phyloP scores from a whole-genome alignment of 2,329 filamentous ascomycete species.

The Phyllosticta citriasiana region DNA sequence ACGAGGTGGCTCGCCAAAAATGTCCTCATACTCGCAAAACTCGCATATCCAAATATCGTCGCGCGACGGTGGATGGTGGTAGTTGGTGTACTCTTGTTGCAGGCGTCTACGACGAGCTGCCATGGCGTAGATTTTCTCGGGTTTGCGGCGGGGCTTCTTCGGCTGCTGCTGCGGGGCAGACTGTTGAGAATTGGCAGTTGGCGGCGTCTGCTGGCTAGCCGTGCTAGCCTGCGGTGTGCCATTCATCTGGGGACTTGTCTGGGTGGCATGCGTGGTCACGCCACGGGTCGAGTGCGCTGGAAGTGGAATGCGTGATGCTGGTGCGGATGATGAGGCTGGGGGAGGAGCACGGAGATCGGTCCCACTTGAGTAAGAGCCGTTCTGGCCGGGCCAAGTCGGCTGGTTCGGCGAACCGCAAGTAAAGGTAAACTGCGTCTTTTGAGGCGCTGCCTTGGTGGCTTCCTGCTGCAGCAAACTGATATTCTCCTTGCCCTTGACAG shows the following conservation, averaged over 20 bases:
- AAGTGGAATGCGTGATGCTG: conserved; percentile 11
- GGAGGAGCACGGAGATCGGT: conserved; percentile 21
- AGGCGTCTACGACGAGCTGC: conserved; percentile 71
- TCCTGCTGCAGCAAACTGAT: conserved; percentile 68
- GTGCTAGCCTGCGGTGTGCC: conserved; percentile 22
- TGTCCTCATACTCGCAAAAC: conserved; percentile 95
- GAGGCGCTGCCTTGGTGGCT: conserved; percentile 50
- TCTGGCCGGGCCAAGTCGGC: conserved; percentile 62
- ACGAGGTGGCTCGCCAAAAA: conserved; percentile 78
- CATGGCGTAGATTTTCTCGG: conserved; percentile 59
- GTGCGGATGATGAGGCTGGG: conserved; percentile 12
- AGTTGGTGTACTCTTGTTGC: conserved; percentile 67
- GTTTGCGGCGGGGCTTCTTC: conserved; percentile 53
- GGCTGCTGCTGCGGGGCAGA: conserved; percentile 29
- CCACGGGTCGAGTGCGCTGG: conserved; percentile 14
- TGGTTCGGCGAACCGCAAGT: conserved; percentile 81
- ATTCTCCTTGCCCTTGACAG: conserved; percentile 59
- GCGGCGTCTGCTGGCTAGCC: conserved; percentile 21
- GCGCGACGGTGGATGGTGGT: conserved; percentile 56
- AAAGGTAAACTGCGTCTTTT: conserved; percentile 89
- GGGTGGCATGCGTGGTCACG: conserved; percentile 44
- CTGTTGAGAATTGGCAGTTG: conserved; percentile 28
- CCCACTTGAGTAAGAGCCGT: conserved; percentile 24
- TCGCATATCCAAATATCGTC: conserved; percentile 93
- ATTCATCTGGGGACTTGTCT: conserved; percentile 45